Evolutionary conservation across 805 yeast species (phyloP).

Genomic region (Cyberlindnera xishuangbannaensis): DNA sequence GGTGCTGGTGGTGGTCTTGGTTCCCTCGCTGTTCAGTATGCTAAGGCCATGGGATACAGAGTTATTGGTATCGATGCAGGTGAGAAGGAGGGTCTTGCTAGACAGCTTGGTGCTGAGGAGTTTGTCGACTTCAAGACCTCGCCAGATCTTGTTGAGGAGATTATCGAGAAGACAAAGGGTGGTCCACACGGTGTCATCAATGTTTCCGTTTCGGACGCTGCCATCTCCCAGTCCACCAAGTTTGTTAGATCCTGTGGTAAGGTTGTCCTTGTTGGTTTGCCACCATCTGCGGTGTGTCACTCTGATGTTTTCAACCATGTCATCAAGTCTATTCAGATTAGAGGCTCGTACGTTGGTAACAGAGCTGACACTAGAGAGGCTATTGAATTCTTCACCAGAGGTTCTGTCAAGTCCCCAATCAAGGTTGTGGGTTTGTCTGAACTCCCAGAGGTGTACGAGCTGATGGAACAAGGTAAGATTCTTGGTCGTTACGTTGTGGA

Average conservation of each 20-base stretch:
- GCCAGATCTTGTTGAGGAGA: conserved; percentile 47
- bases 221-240: conserved; percentile 52
- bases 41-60: conserved; percentile 66
- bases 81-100: conserved; percentile 37
- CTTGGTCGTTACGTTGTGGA: conserved; percentile 62
- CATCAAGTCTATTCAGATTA: conserved; percentile 60
- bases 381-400: conserved; percentile 62
- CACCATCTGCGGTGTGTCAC: conserved; percentile 66
- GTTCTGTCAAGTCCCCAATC: conserved; percentile 58
- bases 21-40: conserved; percentile 65
- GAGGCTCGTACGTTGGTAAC: conserved; percentile 84
- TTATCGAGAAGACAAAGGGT: conserved; percentile 52
- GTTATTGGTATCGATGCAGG: conserved; percentile 67
- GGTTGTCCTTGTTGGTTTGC: conserved; percentile 67
- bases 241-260: conserved; percentile 63
- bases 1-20: conserved; percentile 80
- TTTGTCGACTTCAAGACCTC: conserved; percentile 53
- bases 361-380: conserved; percentile 81
- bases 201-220: conserved; percentile 62
- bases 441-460: conserved; percentile 45
- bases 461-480: conserved; percentile 60
- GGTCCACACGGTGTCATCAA: conserved; percentile 72
- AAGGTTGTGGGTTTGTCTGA: conserved; percentile 52
- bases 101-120: conserved; percentile 53
- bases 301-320: conserved; percentile 68